Evolutionary conservation across 2,329 filamentous ascomycete genomes (phyloP), one percentile per base, ranked within the genome.

Genomic region (Colletotrichum lini): DNA sequence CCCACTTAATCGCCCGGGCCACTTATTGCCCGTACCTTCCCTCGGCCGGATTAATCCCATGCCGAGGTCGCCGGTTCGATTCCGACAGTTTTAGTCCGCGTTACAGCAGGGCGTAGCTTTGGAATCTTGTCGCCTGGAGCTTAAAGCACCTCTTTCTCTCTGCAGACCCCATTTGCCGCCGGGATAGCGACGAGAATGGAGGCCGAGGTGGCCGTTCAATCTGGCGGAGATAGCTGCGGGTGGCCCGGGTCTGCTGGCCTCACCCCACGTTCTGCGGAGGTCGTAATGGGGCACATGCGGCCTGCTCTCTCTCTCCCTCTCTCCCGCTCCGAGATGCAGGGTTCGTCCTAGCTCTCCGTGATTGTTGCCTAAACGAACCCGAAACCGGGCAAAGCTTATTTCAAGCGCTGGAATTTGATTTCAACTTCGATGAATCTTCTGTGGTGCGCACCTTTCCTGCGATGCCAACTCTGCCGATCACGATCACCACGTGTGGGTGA

Each of bases 321-420:
- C 35, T 38, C 9, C 35, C 35, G 35, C 35, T 38, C 35, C 6
- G n/a, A 9, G 21, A n/a, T 63, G 35, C 47, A 63, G 26, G 58
- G 67, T 47, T 21, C 26, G 49, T 18, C 64, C 65, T 21, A 62
- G 68, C 40, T 30, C 40, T 30, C 8, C 5, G 18, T 35, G 26
- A 42, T 38, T n/a, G 53, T 52, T 40, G 18, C 45, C 23, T n/a
- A 13, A 8, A 16, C 26, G 65, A 58, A 68, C 45, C 15, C 42
- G 57, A 63, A 64, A 61, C 45, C 58, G n/a, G 65, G 44, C 58
- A 21, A 68, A 63, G 65, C 38, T n/a, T 68, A 15, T 44, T 54
- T 40, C 38, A 8, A n/a, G 16, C 7, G 23, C 26, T 6, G 38
- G 44, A 26, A 2, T 40, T 44, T 2, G 35, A 26, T 44, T 42